A percentile compares a stretch with the other conserved stretches of the same genome.
Conservation (phyloP, 768 basidiomycete genomes). For the Collybia nuda region DNA sequence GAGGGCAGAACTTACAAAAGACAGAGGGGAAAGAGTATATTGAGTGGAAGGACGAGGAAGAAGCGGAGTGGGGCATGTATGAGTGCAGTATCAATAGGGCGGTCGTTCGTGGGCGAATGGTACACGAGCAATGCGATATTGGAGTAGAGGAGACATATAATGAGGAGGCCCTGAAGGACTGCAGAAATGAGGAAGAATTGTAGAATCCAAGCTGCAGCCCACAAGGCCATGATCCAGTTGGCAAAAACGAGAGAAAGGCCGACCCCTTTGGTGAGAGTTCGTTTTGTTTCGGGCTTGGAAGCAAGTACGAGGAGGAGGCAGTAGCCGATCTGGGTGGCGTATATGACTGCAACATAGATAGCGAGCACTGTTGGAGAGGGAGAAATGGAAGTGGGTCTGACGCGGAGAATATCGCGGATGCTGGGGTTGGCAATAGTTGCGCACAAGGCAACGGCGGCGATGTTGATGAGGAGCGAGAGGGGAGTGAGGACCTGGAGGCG, state of each 20-base stretch:
- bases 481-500: conserved; percentile 87
- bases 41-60: conserved; percentile 54
- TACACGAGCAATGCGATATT: conserved; percentile 78
- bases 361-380: conserved; percentile 60
- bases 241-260: conserved; percentile 74
- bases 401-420: conserved; percentile 39
- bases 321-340: conserved; percentile 74
- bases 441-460: conserved; percentile 72
- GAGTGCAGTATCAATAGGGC: conserved; percentile 76
- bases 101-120: conserved; percentile 53
- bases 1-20: conserved; percentile 47
- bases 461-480: conserved; percentile 77
- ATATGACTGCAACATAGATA: conserved; percentile 60
- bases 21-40: conserved; percentile 55
- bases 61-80: conserved; percentile 88
- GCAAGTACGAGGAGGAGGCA: conserved; percentile 76
- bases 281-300: conserved; percentile 77
- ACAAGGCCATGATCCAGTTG: conserved; percentile 79
- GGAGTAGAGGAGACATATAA: conserved; percentile 74
- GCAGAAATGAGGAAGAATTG: conserved; percentile 78
- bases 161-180: conserved; percentile 67
- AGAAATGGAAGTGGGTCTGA: conserved; percentile 70
- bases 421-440: conserved; percentile 64
- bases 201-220: conserved; percentile 79
- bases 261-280: conserved; percentile 74